phyloP scores from a whole-genome alignment of 768 basidiomycete species.

The Suillus bovinus region DNA sequence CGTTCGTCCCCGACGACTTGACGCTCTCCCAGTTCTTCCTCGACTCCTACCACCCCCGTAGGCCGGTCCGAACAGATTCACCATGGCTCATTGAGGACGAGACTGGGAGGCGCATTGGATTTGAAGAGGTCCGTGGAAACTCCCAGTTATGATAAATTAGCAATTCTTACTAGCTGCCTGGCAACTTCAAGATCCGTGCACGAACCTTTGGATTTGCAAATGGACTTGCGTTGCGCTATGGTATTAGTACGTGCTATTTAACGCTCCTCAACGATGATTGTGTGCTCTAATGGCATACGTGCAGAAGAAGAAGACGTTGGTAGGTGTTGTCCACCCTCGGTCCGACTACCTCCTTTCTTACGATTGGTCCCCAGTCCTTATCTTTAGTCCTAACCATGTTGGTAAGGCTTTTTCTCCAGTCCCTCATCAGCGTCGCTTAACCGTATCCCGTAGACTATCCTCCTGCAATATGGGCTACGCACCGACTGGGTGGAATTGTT shows the following conservation, averaged over 20 bases:
- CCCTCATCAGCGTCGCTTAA: conserved; percentile 6
- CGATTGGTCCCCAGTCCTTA: conserved; percentile 45
- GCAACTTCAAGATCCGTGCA: conserved; percentile 33
- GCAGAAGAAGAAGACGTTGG: conserved; percentile 55
- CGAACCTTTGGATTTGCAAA: conserved; percentile 57
- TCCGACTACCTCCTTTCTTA: neutral
- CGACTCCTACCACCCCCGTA: conserved; percentile 39
- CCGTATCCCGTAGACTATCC: conserved; percentile 46
- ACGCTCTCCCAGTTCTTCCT: conserved; percentile 70
- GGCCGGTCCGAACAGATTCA: conserved; percentile 44
- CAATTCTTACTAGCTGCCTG: neutral
- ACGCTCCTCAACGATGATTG: neutral
- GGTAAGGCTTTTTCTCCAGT: conserved; percentile 38
- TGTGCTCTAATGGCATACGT: neutral
- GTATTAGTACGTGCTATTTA: conserved; percentile 40
- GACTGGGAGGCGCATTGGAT: conserved; percentile 44
- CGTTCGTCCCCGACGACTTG: conserved; percentile 58
- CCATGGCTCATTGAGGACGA: conserved; percentile 67
- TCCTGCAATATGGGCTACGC: conserved; percentile 57
- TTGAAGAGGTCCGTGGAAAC: conserved; percentile 46
- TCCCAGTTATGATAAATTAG: neutral
- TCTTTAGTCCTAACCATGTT: conserved; percentile 65
- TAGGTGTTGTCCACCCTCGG: conserved; percentile 25
- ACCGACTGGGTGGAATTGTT: conserved; percentile 58
- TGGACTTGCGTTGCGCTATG: conserved; percentile 47